phyloP scores from a whole-genome alignment of 352 stramenopile species.

The Phytophthora sp. region DNA sequence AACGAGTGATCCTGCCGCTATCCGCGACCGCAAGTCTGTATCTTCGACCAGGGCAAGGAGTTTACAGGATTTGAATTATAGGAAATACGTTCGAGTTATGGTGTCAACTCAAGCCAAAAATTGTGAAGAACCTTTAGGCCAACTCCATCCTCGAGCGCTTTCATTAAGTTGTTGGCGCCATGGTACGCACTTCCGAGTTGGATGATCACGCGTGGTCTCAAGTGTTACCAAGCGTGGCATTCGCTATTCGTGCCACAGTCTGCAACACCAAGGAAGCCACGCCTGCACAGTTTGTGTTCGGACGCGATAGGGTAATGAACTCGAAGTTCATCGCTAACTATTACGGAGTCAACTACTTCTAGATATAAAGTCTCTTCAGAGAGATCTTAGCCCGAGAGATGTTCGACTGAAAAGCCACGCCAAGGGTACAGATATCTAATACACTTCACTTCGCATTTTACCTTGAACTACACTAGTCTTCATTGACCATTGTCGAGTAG shows the following conservation, averaged over 20 bases:
- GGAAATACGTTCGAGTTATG: neutral
- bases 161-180: neutral
- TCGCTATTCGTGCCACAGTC: neutral
- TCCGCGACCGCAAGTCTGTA: neutral
- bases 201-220: neutral
- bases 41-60: neutral
- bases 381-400: too few relatives aligned
- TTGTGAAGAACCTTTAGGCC: neutral
- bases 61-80: neutral
- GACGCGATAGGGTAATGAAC: neutral
- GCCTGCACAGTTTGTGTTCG: neutral
- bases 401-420: too few relatives aligned
- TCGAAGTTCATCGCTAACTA: neutral
- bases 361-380: too few relatives aligned
- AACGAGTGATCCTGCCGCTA: neutral
- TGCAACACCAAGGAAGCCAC: neutral
- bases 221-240: neutral
- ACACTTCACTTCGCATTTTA: too few relatives aligned
- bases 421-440: too few relatives aligned
- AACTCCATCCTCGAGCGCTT: neutral
- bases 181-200: neutral
- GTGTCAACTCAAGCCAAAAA: neutral
- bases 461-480: too few relatives aligned
- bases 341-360: too few relatives aligned
- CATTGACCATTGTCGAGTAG: too few relatives aligned